These are phyloP conservation scores for Endocladia muricata DNA, from an alignment of 31 red algal genomes.

Conservation along the genomic window DNA sequence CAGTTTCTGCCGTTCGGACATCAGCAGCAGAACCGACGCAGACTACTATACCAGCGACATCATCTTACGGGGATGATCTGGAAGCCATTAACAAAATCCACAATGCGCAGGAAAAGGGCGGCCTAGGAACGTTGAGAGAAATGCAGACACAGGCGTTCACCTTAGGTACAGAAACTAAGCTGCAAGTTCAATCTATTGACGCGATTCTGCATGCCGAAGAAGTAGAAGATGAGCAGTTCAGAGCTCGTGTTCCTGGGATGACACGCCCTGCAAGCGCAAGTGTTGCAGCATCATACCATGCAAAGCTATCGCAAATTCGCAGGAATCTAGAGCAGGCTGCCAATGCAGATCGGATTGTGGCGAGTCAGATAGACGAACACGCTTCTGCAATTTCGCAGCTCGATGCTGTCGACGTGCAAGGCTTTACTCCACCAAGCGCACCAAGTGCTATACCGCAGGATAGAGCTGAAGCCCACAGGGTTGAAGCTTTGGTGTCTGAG, in stretches of 20 bases:
- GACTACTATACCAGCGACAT: not conserved
- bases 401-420: not conserved
- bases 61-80: conserved; percentile 25
- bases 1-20: not conserved
- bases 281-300: conserved; percentile 17
- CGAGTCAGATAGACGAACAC: conserved; percentile 28
- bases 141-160: conserved; percentile 47
- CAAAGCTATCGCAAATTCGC: conserved; percentile 18
- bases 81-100: conserved; percentile 36
- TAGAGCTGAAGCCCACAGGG: not conserved
- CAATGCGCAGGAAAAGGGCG: conserved; percentile 30
- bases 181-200: conserved; percentile 34
- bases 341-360: conserved; percentile 58
- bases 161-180: conserved; percentile 18
- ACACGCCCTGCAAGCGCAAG: conserved; percentile 30
- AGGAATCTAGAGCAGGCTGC: conserved; percentile 58
- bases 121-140: conserved; percentile 26
- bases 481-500: conserved; percentile 23
- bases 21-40: not conserved
- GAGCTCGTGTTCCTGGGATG: not conserved
- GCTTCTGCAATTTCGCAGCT: conserved; percentile 21
- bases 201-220: conserved; percentile 39
- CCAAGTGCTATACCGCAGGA: not conserved
- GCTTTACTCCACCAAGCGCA: conserved; percentile 16
- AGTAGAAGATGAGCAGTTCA: conserved; percentile 33